Evolutionary conservation across 2,329 filamentous ascomycete species (phyloP).

Genomic region (Dendryphion nanum): DNA sequence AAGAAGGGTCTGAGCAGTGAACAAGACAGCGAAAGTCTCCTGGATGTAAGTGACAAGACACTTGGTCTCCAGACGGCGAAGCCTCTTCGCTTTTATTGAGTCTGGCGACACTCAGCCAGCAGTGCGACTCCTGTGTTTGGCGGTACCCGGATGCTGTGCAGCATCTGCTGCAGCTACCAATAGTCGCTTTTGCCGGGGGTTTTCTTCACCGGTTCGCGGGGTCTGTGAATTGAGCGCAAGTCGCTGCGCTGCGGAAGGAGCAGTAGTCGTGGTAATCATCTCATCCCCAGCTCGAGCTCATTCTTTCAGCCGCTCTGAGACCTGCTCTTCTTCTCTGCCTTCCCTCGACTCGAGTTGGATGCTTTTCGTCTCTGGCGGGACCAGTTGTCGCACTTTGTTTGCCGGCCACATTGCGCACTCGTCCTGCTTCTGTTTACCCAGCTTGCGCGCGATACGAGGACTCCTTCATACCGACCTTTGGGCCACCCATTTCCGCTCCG

Average conservation of each 20-base stretch:
- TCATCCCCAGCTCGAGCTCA: slow-evolving; percentile 7
- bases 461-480: slow-evolving; percentile 15
- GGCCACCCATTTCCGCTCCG: slow-evolving; percentile 22
- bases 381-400: slow-evolving; percentile 12
- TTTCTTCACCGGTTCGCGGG: slow-evolving; percentile 38
- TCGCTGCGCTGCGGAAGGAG: slow-evolving; percentile 16
- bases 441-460: slow-evolving; percentile 15
- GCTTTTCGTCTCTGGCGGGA: slow-evolving; percentile 21
- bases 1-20: too few relatives aligned
- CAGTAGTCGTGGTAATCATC: slow-evolving; percentile 9
- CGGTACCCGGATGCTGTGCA: slow-evolving; percentile 28
- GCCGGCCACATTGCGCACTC: background rate
- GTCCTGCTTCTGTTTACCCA: too few relatives aligned
- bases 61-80: too few relatives aligned
- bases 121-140: slow-evolving; percentile 19
- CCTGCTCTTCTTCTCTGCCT: slow-evolving; percentile 27
- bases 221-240: slow-evolving; percentile 12
- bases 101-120: too few relatives aligned
- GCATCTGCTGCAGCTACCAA: slow-evolving; percentile 30
- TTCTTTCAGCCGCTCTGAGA: slow-evolving; percentile 23
- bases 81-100: too few relatives aligned
- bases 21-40: too few relatives aligned
- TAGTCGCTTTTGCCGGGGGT: slow-evolving; percentile 25
- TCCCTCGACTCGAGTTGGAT: slow-evolving; percentile 29
- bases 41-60: too few relatives aligned